These are phyloP conservation scores for Penicillium samsonianum DNA, from an alignment of 495 filamentous ascomycete species.

Conservation along the genomic window DNA sequence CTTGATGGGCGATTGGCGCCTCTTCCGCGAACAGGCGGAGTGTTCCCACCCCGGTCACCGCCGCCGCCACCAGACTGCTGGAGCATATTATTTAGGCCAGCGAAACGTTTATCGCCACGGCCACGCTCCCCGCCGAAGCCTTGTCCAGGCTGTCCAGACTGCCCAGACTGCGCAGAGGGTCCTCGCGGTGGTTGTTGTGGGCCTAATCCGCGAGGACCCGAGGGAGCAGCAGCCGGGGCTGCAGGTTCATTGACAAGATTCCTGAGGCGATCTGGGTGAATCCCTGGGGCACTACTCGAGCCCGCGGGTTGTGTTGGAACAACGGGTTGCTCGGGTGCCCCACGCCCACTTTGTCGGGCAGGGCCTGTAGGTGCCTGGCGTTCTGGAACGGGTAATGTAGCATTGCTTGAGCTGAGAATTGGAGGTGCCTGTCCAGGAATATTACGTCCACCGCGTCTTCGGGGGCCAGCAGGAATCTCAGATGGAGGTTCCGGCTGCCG, in stretches of 20 bases:
- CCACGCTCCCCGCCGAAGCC: slow-evolving; percentile 41
- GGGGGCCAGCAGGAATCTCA: slow-evolving; percentile 72
- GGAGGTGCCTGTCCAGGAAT: slow-evolving; percentile 30
- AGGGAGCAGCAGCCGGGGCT: slow-evolving; percentile 13
- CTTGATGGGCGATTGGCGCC: slow-evolving; percentile 39
- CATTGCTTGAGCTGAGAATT: slow-evolving; percentile 23
- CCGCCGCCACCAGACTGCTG: slow-evolving; percentile 41
- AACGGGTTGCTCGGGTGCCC: slow-evolving; percentile 29
- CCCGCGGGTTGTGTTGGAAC: slow-evolving; percentile 27
- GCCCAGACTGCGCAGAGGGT: slow-evolving; percentile 14
- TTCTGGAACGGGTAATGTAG: slow-evolving; percentile 27
- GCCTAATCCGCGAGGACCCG: slow-evolving; percentile 8
- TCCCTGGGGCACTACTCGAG: slow-evolving; percentile 38
- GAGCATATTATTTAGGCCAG: slow-evolving; percentile 46
- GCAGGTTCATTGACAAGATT: slow-evolving; percentile 19
- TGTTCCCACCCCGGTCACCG: slow-evolving; percentile 36
- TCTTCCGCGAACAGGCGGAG: slow-evolving; percentile 41
- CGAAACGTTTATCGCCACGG: slow-evolving; percentile 47
- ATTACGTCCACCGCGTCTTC: slow-evolving; percentile 39
- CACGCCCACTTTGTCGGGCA: slow-evolving; percentile 37
- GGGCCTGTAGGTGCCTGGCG: slow-evolving; percentile 44
- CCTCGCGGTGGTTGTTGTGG: slow-evolving; percentile 28
- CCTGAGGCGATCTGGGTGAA: slow-evolving; percentile 54
- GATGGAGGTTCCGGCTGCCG: slow-evolving; percentile 53
- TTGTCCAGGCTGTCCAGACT: slow-evolving; percentile 3